Evolutionary conservation across 208 protist genomes (phyloP).

Genomic region (Wallacemonas sp.): DNA sequence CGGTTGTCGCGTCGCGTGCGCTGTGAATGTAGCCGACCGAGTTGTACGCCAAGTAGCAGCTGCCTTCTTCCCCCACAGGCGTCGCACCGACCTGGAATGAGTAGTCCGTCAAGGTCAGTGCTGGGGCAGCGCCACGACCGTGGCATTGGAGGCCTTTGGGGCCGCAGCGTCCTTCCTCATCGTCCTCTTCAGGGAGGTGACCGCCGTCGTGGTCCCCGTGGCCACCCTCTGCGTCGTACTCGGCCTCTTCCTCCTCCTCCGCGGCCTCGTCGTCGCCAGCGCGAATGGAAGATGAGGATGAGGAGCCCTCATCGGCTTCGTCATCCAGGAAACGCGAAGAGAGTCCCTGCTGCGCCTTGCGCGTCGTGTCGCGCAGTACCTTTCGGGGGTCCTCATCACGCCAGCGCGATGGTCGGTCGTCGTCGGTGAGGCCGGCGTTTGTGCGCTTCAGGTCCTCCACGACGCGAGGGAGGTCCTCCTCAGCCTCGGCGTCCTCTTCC

Average conservation of each 20-base stretch:
- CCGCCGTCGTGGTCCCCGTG: conserved; percentile 11
- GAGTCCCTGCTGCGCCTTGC: too few relatives aligned
- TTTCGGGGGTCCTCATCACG: conserved; percentile 38
- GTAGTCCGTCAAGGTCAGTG: conserved; percentile 47
- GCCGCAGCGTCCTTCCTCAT: too few relatives aligned
- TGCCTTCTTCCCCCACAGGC: conserved; percentile 55
- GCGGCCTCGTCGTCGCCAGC: conserved; percentile 18
- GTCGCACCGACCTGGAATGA: conserved; percentile 84
- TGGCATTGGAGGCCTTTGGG: not conserved
- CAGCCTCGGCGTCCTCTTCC: conserved; percentile 1
- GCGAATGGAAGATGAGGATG: not conserved
- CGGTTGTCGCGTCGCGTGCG: conserved; percentile 49
- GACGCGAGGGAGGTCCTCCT: conserved; percentile 61
- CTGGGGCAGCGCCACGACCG: not conserved
- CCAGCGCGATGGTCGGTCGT: conserved; percentile 65
- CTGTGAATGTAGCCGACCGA: conserved; percentile 75
- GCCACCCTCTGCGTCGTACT: conserved; percentile 7
- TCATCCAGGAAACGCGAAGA: conserved; percentile 75
- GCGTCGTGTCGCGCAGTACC: conserved; percentile 32
- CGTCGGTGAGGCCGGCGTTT: conserved; percentile 34
- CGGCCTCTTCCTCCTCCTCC: conserved; percentile 24
- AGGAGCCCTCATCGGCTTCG: conserved; percentile 62
- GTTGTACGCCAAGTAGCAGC: conserved; percentile 90
- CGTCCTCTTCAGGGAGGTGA: not conserved
- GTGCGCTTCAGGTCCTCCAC: conserved; percentile 57